Evolutionary conservation across 805 yeast genomes (phyloP).

Genomic region (Barnettozyma siamensis): DNA sequence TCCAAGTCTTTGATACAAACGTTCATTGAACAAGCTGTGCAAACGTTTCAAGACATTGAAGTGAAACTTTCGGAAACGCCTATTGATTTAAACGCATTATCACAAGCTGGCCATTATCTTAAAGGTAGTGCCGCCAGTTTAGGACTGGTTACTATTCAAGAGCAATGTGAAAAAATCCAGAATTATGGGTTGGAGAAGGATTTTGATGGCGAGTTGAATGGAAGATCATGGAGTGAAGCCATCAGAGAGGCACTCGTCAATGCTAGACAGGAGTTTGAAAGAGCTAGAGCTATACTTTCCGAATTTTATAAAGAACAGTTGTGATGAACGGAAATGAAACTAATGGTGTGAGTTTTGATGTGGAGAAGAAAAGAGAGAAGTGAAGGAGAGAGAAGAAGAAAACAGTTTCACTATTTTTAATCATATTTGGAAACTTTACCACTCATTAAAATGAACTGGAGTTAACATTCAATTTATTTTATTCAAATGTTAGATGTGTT

Average conservation of each 20-base stretch:
- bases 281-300: constrained; percentile 45
- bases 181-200: constrained; percentile 59
- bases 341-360: no score
- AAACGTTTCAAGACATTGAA: constrained; percentile 71
- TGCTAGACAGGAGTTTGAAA: constrained; percentile 45
- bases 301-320: constrained; percentile 41
- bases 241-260: constrained; percentile 48
- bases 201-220: constrained; percentile 24
- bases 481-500: no score
- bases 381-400: no score
- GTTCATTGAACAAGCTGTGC: constrained; percentile 83
- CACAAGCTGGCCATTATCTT: constrained; percentile 82
- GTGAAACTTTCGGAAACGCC: constrained; percentile 32
- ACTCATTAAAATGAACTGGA: no score
- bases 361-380: no score
- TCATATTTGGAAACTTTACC: no score
- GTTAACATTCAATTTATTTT: no score
- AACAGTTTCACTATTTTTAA: no score
- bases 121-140: constrained; percentile 95
- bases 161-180: constrained; percentile 90
- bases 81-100: constrained; percentile 46
- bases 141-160: constrained; percentile 76
- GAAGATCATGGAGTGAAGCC: constrained; percentile 28
- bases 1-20: constrained; percentile 71
- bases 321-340: constrained; percentile 3